Evolutionary conservation across 2,329 filamentous ascomycete species (phyloP).

Genomic region (Penicillium sclerotigenum): DNA sequence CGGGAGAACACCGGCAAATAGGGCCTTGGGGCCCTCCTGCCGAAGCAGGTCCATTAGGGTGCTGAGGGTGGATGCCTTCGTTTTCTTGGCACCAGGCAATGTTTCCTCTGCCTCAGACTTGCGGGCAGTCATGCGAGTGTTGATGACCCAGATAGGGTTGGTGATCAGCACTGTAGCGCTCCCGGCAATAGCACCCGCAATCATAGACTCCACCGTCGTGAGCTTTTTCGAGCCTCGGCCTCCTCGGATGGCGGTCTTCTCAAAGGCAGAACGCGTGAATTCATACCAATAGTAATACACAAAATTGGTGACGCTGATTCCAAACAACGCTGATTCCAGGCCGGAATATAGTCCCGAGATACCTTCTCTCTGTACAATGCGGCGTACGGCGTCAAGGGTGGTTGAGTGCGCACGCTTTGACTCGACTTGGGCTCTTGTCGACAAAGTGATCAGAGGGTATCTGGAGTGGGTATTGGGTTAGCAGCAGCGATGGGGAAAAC

Average conservation of each 20-base stretch:
- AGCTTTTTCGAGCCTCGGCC: conserved; percentile 76
- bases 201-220: conserved; percentile 89
- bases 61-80: conserved; percentile 67
- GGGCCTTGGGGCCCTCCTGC: conserved; percentile 77
- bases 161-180: conserved; percentile 92
- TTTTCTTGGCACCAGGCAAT: conserved; percentile 46
- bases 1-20: conserved; percentile 90
- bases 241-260: conserved; percentile 65
- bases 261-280: conserved; percentile 87
- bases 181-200: conserved; percentile 88
- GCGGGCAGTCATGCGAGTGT: conserved; percentile 95
- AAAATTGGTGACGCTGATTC: conserved; percentile 98
- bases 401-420: conserved; percentile 86
- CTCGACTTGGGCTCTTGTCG: conserved; percentile 95
- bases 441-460: conserved; percentile 95
- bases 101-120: conserved; percentile 56
- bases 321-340: conserved; percentile 89
- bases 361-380: conserved; percentile 89
- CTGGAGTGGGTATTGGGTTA: conserved; percentile 45
- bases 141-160: conserved; percentile 99
- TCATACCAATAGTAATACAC: conserved; percentile 99
- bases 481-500: conserved; percentile 3
- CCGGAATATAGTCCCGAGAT: conserved; percentile 86
- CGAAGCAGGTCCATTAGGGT: conserved; percentile 77
- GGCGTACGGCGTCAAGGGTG: conserved; percentile 76